Base-by-base conservation (phyloP, 192 early-diverging fungal species). In the Funneliformis mosseae region DNA sequence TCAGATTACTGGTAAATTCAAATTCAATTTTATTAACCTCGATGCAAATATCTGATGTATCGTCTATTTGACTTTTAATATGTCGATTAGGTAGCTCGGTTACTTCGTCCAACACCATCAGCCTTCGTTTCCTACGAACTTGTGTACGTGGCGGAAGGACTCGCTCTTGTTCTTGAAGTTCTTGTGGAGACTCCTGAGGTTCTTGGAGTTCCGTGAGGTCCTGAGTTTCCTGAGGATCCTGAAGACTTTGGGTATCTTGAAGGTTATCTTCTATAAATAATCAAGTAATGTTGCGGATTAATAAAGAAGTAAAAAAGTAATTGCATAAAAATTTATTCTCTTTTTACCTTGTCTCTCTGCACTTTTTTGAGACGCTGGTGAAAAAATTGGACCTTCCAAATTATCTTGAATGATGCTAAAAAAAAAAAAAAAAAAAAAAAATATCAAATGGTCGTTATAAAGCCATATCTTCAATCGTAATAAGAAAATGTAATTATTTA, bases 41-140 rank as follows among this genome's bases (percentile, higher is more conserved):
- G 8, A 82, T 82, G 3, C 86, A 41, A 71, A 93, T 89, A 74
- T 91, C 88, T 3, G 87, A 88, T 0, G 92, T 89, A 83, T 93
- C 85, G 5, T 84, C 63, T 39, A 92, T 86, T 78, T 88, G 85
- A 21, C 81, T 62, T 76, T 81, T 76, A 16, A 93, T 84, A 43
- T 86, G 81, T 9, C 87, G 83, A 63, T 88, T 83, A 23, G 91
- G 80, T 71, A 96, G 85, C 83, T 95, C 92, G 1, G 90, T 95
- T n/a, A 88, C 81, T 8, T 86, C 82, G 79, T 96, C 94, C 3
- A 33, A 2, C 33, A 95, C 87, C 41, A 92, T 80, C 3, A 93
- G 76, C 72, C 86, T 92, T 55, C 92, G 89, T 73, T 84, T 87
- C 74, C 89, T 89, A 55, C 86, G 73, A 60, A 41, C 69, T 8